Conservation (phyloP, 495 filamentous ascomycete species). For the Articulospora tetracladia region DNA sequence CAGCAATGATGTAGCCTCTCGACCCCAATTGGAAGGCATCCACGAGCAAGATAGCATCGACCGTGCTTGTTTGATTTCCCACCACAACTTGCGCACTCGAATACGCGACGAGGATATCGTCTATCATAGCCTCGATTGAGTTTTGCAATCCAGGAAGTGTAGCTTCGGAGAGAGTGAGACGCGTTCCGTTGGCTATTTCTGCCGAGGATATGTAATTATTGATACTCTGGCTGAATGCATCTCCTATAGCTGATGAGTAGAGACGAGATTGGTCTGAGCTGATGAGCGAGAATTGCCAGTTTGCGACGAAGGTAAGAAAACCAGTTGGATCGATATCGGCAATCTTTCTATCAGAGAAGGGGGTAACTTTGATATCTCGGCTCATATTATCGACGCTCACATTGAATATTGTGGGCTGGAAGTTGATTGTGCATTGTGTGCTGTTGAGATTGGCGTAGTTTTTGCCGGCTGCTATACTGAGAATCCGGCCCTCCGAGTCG, state of each 20-base stretch:
- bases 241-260: constrained; percentile 30
- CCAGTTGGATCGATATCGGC: constrained; percentile 29
- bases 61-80: background rate
- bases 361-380: constrained; percentile 14
- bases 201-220: constrained; percentile 19
- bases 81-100: constrained; percentile 32
- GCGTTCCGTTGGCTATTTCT: background rate
- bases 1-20: background rate
- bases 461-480: constrained; percentile 26
- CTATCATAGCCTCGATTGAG: constrained; percentile 29
- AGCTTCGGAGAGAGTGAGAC: constrained; percentile 18
- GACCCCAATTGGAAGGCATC: background rate
- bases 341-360: constrained; percentile 12
- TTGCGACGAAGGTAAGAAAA: constrained; percentile 25
- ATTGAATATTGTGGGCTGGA: constrained; percentile 30
- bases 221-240: constrained; percentile 32
- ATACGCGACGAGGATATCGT: constrained; percentile 33
- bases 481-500: constrained; percentile 11
- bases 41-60: background rate
- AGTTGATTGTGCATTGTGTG: constrained; percentile 31
- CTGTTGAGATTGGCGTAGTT: constrained; percentile 27
- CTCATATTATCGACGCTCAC: constrained; percentile 27
- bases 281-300: constrained; percentile 28
- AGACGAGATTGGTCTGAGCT: constrained; percentile 31
- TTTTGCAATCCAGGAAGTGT: constrained; percentile 30